Base-by-base conservation (phyloP, 2,329 filamentous ascomycete genomes). In the Keithomyces neogunnii region DNA sequence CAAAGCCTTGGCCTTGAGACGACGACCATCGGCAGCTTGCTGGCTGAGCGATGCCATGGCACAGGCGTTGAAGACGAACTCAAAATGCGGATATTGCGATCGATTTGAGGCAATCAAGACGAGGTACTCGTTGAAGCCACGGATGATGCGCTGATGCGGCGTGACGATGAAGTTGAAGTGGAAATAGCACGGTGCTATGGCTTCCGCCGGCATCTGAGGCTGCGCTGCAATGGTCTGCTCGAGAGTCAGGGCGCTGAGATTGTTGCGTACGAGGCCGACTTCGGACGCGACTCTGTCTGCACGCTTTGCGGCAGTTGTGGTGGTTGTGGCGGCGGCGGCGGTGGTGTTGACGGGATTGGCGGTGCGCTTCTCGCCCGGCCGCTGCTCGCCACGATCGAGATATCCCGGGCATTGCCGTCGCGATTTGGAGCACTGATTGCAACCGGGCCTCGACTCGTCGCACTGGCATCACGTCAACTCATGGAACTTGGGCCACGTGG, bases 391-490 rank as follows among this genome's bases (percentile, higher is more conserved):
- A 13, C 35, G n/a, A 9, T 30, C 40, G 19, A 29, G 40, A 26
- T 47, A 47, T 29, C 45, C 45, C 5, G 45, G 45, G 26, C 45
- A 47, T 47, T 36, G 32, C 30, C 45, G 33, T 36, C 45, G 31
- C 10, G 45, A 33, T 30, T 26, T 26, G 31, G 26, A 29, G 19
- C 45, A 47, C 11, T 47, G 45, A 5, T 36, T 36, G 35, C 45
- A 47, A 13, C 13, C 26, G 3, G 45, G 45, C 33, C 35, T 38
- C 33, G 45, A 30, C 33, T 47, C 45, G 35, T 47, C 45, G n/a
- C 45, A 47, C 45, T 47, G n/a, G 1, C 4, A 38, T n/a, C 8
- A 28, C 3, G 33, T 39, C 33, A 39, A 13, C 45, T 8, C 3
- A 26, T 40, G n/a, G 38, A 40, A 13, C n/a, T 11, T 5, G 4